Conservation (phyloP, 225 moss, liverwort and hornwort genomes). For the Sphagnum tenellum region DNA sequence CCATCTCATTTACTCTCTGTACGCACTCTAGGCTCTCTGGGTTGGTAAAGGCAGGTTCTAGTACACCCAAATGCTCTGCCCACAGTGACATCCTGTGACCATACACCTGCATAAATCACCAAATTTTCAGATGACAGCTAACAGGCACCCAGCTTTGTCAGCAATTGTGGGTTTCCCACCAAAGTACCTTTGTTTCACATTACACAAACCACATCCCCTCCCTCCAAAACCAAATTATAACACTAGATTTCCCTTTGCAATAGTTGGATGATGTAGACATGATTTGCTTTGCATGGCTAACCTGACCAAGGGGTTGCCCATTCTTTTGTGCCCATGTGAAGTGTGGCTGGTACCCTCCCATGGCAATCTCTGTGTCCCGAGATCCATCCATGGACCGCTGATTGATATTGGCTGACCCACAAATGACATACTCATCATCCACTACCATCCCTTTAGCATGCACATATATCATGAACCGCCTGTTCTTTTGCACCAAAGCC, state of each 20-base stretch:
- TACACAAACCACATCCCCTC: too few species aligned
- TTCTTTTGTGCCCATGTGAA: conserved; percentile 37
- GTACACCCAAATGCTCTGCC: conserved; percentile 61
- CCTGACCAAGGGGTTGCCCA: conserved; percentile 72
- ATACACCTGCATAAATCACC: conserved; percentile 31
- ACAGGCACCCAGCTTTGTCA: too few species aligned
- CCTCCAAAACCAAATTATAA: too few species aligned
- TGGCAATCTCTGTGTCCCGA: conserved; percentile 85
- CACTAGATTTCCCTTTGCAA: too few species aligned
- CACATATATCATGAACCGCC: conserved; percentile 85
- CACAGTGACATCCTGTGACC: conserved; percentile 74
- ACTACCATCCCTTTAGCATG: conserved; percentile 84
- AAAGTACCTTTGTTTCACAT: too few species aligned
- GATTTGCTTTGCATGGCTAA: conserved; percentile 9
- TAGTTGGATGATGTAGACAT: too few species aligned
- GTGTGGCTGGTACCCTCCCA: conserved; percentile 76
- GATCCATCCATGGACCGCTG: conserved; percentile 93
- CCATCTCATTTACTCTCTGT: conserved; percentile 45
- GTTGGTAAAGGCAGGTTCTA: conserved; percentile 36
- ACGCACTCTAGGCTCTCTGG: conserved; percentile 61
- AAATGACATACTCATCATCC: conserved; percentile 75
- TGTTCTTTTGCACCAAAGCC: conserved; percentile 50
- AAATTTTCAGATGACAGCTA: too few species aligned
- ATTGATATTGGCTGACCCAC: conserved; percentile 93
- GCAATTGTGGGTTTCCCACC: too few species aligned